Evolutionary conservation across 2,329 filamentous ascomycete genomes (phyloP).

Genomic region (Dothistroma pini): DNA sequence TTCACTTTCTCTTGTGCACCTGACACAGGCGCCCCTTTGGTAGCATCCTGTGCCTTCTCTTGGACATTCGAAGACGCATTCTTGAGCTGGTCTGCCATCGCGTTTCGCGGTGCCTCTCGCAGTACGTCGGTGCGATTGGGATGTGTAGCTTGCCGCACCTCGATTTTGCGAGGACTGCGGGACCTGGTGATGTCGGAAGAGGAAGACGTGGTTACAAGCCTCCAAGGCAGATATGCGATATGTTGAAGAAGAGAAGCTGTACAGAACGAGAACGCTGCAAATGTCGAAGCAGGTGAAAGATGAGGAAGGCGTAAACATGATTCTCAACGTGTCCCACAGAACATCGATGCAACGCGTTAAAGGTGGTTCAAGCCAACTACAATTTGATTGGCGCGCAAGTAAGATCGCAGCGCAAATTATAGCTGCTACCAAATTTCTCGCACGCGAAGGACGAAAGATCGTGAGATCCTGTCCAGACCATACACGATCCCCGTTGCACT

Average conservation of each 20-base stretch:
- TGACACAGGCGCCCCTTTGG: constrained; percentile 20
- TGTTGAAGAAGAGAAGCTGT: not conserved
- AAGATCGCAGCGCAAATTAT: too few species aligned
- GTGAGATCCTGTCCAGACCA: not conserved
- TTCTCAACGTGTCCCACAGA: not conserved
- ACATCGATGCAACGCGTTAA: not conserved
- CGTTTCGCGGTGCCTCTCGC: constrained; percentile 16
- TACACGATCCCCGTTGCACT: not conserved
- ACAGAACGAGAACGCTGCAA: not conserved
- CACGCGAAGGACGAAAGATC: not conserved
- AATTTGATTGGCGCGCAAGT: not conserved
- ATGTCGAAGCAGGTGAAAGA: not conserved
- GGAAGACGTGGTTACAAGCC: constrained; percentile 20
- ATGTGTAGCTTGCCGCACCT: constrained; percentile 23
- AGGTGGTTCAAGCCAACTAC: not conserved
- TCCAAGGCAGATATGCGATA: not conserved
- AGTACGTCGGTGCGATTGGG: constrained; percentile 26
- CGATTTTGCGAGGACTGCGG: constrained; percentile 29
- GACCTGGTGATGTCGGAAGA: constrained; percentile 10
- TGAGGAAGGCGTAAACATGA: not conserved
- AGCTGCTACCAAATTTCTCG: not conserved
- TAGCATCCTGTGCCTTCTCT: constrained; percentile 20
- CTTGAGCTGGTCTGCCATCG: constrained; percentile 28
- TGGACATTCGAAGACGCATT: constrained; percentile 15
- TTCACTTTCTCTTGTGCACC: constrained; percentile 28